Conservation (phyloP, 1,284 basidiomycete species). For the Polyporus tsugae region DNA sequence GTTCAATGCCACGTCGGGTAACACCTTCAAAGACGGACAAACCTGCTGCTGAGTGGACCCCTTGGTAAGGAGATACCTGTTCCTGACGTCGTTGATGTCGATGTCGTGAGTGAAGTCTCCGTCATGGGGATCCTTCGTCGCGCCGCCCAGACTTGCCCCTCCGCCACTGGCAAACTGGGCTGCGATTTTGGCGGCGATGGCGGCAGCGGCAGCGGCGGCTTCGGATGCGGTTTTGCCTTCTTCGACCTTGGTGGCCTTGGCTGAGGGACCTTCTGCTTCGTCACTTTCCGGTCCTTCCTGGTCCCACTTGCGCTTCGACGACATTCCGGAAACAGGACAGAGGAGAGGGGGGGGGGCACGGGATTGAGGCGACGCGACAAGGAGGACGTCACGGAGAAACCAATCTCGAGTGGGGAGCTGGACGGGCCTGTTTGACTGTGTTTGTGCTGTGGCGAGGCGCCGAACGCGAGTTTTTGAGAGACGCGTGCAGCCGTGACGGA, state of each 20-base stretch:
- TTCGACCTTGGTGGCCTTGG: constrained; percentile 60
- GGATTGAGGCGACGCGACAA: constrained; percentile 4
- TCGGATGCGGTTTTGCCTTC: constrained; percentile 73
- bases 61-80: constrained; percentile 95
- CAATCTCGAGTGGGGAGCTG: neutral
- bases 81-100: constrained; percentile 97
- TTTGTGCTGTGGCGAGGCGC: constrained; percentile 26
- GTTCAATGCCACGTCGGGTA: neutral
- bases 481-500: constrained; percentile 15
- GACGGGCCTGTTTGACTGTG: constrained; percentile 22
- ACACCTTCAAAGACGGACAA: constrained; percentile 33
- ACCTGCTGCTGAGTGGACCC: constrained; percentile 93
- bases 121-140: constrained; percentile 75
- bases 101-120: constrained; percentile 91
- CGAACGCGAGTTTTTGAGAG: constrained; percentile 26
- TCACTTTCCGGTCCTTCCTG: constrained; percentile 61
- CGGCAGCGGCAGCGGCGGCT: constrained; percentile 82
- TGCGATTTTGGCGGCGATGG: constrained; percentile 92
- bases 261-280: constrained; percentile 46
- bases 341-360: constrained; percentile 4
- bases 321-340: constrained; percentile 46
- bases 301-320: constrained; percentile 79
- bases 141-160: constrained; percentile 50
- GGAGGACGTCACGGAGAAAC: constrained; percentile 3
- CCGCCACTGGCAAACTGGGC: constrained; percentile 75